These are phyloP conservation scores for Turritis glabra DNA, from an alignment of 345 rosid genomes.

Conservation along the genomic window DNA sequence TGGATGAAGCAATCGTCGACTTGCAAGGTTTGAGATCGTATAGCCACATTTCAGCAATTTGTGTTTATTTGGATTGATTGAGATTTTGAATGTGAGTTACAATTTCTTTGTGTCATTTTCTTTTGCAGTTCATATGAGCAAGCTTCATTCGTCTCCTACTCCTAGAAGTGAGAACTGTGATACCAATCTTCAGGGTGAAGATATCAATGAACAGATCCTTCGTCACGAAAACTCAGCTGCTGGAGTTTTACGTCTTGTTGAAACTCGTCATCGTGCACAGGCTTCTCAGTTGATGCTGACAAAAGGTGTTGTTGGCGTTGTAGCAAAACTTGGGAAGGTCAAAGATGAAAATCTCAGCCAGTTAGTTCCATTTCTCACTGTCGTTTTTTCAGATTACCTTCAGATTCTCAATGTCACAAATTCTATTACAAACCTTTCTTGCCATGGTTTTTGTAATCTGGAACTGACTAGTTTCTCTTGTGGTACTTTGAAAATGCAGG, in stretches of 20 bases:
- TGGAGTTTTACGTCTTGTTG: conserved; percentile 60
- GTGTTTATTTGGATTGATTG: neutral
- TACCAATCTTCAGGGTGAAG: conserved; percentile 52
- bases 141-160: conserved; percentile 46
- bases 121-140: conserved; percentile 62
- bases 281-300: conserved; percentile 46
- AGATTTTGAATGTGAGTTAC: neutral
- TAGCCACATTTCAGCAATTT: neutral
- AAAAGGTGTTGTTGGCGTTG: conserved; percentile 71
- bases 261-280: conserved; percentile 44
- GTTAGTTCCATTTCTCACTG: conserved; percentile 45
- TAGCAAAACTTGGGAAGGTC: conserved; percentile 81
- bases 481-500: conserved; percentile 41
- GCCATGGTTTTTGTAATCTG: conserved; percentile 3
- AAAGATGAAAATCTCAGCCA: conserved; percentile 76
- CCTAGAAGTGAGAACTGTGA: conserved; percentile 33
- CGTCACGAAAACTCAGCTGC: conserved; percentile 69
- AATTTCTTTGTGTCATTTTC: neutral
- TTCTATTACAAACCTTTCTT: neutral
- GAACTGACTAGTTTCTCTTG: conserved; percentile 20
- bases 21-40: conserved; percentile 52
- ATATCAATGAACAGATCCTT: conserved; percentile 58
- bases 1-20: conserved; percentile 62
- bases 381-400: neutral
- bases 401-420: neutral